Base-by-base conservation (phyloP, 305 asterid species). In the Euphrasia arctica region DNA sequence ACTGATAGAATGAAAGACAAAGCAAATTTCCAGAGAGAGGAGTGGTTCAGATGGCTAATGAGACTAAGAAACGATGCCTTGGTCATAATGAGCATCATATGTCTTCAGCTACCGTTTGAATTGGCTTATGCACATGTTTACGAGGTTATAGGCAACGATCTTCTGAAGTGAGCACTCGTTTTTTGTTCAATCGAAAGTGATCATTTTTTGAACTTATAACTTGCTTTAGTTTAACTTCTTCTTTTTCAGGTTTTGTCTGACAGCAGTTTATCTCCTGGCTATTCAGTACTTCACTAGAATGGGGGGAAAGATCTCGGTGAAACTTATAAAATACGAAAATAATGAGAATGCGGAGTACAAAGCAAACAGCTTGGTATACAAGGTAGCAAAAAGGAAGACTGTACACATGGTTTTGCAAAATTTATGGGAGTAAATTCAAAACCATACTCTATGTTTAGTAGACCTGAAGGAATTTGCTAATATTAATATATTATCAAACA, bases 61-160 rank as follows among this genome's bases (percentile, higher is more conserved):
- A 90, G 98, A 93, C 77, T 90, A 54, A 86, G 98, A 74, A 93
- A 93, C 63, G 97, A 93, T 60, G 82, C 78, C 49, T 70, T 93
- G 66, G 64, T 93, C 65, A 83, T 93, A 75, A 56, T 82, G 70
- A 76, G 90, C 78, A 88, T 93, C 77, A 78, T 93, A 70, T 89
- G 91, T 78, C 97, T 93, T 69, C 98, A 90, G 85, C 84, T 93
- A 48, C 98, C 98, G 0, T 84, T 93, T 61, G 98, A 93, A 79
- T 70, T 93, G 79, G 95, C 92, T 39, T 93, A 90, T 48, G 97
- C 98, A 66, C 96, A 93, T 82, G 78, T 84, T 55, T 93, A 84
- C 9, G 96, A 87, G 77, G 80, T 78, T 74, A 54, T 88, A 39
- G 65, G 61, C 60, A 80, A 91, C 3, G 96, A 84, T 50, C 25